Base-by-base conservation (phyloP, 2,329 filamentous ascomycete genomes). In the Fusarium sp. region DNA sequence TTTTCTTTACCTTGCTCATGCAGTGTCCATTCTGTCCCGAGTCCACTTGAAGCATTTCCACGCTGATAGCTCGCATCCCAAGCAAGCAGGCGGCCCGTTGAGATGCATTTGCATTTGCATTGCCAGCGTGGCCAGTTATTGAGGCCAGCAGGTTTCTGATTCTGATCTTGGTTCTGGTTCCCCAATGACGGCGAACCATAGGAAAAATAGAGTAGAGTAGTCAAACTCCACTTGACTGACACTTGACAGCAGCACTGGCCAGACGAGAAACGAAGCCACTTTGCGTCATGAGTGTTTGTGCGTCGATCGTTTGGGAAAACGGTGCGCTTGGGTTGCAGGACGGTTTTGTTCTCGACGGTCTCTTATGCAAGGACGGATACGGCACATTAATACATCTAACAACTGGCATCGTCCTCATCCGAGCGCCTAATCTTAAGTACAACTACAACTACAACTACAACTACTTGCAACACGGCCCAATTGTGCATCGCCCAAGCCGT, bases 151-250 rank as follows among this genome's bases (percentile, higher is more conserved):
- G 55, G 62, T 56, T 58, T 62, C 32, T 44, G 44, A 52, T 39
- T 30, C 28, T 30, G 10, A 10, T 30, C 10, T 10, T 30, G 28
- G 28, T 58, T 62, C 35, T 46, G 44, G 49, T 39, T 53, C 26
- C 28, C 50, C 39, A 46, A 44, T 54, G 50, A 61, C 41, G 35
- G 26, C 26, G 24, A 61, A 65, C 55, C 45, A 52, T 55, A 41
- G 60, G 24, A 24, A 53, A 28, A 56, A 32, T 73, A 74, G 70
- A 70, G 72, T 73, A 74, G 70, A 70, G 72, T 74, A 74, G 68
- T 17, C 40, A 30, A 39, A 54, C 37, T 43, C 68, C 72, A 73
- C 72, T 67, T 51, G 28, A 30, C 11, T 11, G 10, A 5, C 28
- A 30, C 28, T 30, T 30, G 56, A 72, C 47, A 40, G 61, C 64